A percentile compares a stretch with the other conserved stretches of the same genome.
phyloP scores from a whole-genome alignment of 2,329 filamentous ascomycete species.

The Penicillium sp. region DNA sequence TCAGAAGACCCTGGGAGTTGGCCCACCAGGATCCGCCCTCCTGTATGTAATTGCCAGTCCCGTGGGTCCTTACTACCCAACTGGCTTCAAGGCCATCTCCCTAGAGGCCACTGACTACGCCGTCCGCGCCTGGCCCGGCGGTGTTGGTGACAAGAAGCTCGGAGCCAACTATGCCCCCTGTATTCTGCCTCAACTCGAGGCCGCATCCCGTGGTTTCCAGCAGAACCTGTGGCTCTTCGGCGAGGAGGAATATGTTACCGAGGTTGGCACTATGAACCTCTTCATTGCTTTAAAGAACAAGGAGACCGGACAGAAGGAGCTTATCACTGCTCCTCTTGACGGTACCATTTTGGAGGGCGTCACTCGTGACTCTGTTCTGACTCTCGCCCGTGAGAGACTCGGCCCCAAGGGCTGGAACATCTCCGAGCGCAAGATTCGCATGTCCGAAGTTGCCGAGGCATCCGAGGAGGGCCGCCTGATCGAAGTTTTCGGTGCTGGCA shows the following conservation, averaged over 20 bases:
- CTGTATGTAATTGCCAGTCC: conserved; percentile 95
- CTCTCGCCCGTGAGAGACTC: conserved; percentile 78
- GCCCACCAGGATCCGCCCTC: conserved; percentile 84
- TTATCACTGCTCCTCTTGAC: conserved; percentile 92
- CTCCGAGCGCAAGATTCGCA: conserved; percentile 85
- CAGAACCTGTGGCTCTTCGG: conserved; percentile 99
- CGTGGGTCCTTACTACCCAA: conserved; percentile 96
- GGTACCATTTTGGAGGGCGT: conserved; percentile 96
- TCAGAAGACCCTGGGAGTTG: conserved; percentile 87
- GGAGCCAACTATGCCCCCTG: conserved; percentile 99
- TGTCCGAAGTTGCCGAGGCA: conserved; percentile 79
- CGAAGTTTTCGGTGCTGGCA: conserved; percentile 91
- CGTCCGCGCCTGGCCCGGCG: conserved; percentile 94
- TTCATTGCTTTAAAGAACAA: conserved; percentile 84
- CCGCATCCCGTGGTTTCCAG: conserved; percentile 87
- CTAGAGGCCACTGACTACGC: conserved; percentile 96
- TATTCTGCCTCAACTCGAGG: conserved; percentile 92
- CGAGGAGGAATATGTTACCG: conserved; percentile 90
- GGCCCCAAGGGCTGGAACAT: conserved; percentile 84
- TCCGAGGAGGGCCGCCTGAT: conserved; percentile 79
- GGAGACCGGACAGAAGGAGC: conserved; percentile 84
- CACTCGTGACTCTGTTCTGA: conserved; percentile 86
- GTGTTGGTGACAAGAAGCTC: conserved; percentile 96
- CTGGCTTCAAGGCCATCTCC: conserved; percentile 94
- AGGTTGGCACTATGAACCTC: conserved; percentile 99